Base-by-base conservation (phyloP, 208 protist species). In the Porcisia hertigi region DNA sequence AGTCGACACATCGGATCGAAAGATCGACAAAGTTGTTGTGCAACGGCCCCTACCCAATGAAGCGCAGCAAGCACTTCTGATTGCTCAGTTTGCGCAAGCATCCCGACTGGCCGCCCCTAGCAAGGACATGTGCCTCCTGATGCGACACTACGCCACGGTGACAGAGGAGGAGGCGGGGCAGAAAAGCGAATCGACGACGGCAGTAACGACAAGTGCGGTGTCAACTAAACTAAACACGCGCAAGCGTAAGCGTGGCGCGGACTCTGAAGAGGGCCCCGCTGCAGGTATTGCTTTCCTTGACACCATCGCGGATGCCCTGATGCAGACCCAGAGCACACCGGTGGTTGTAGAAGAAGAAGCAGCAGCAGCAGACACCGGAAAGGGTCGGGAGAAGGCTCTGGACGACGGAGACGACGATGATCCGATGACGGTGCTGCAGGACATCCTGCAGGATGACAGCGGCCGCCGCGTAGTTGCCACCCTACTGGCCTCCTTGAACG, bases 391-490 rank as follows among this genome's bases (percentile, higher is more conserved):
- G 47, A 57, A 34, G 6, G 52, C 34, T 52, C 62, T 45, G 16
- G 81, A 57, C 25, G 76, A 84, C n/a, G 79, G 70, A 1, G 81
- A 87, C 14, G 85, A 81, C 58, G 86, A 88, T 18, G 82, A 88
- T 58, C 77, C 82, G 11, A 39, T 87, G 55, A 95, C 90, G 52
- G 76, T 95, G 63, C 73, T 97, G 54, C 82, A 92, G 70, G 91
- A 92, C 74, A 91, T 94, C 36, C 73, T 95, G 71, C 85, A 93
- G 76, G 83, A 90, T 81, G 91, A 97, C 60, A 88, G 84, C 70
- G 93, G 93, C 39, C 81, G 86, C 11, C 93, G 93, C 57, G 91
- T 94, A 12, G 86, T 91, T 47, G 84, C 84, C 54, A 88, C 90
- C n/a, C 82, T 97, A 36, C 84, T 97, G 54, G 73, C 76, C 11